Base-by-base conservation (phyloP, 495 filamentous ascomycete species). In the Aspergillus ellipticus region DNA sequence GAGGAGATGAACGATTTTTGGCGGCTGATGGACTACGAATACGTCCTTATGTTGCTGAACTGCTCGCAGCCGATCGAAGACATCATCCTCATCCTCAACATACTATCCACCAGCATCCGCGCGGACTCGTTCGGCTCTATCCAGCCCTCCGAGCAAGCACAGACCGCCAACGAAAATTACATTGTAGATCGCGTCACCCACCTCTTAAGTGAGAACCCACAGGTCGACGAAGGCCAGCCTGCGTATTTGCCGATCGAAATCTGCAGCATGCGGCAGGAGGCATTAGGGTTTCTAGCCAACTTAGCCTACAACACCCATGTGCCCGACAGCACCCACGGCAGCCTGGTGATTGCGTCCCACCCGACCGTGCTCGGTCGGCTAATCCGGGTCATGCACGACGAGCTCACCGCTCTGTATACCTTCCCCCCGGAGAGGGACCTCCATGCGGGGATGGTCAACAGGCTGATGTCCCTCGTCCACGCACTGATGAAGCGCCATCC, bases 21-120 rank as follows among this genome's bases (percentile, higher is more conserved):
- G 87, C 71, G 72, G 45, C 59, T 68, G 22, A 78, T 88, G 42
- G 76, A 83, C 15, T 79, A 80, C 49, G 82, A 85, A 19, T 88
- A 88, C 65, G 74, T 85, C 16, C 63, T 89, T 16, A 77, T 87
- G 65, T 82, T 87, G 72, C 70, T 89, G 19, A 80, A 81, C 50
- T 68, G 73, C 33, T 73, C 74, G 29, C 82, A 85, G 42, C 87
- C 78, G 1, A 65, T 87, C n/a, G 56, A 70, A 2, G 80, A 87
- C 41, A 81, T 89, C 45, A 71, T 74, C n/a, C 65, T 82, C 7
- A 81, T 79, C 52, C 63, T 87, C 17, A 74, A 75, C 15, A 70
- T 89, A 1, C 70, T 90, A 2, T 73, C 73, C 26, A 86, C 84
- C 0, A 86, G 84, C 48, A 74, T 85, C 26, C 75, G 83, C 1